Evolutionary conservation across 2,329 filamentous ascomycete species (phyloP).

Genomic region (Fusarium solani-melongenae): DNA sequence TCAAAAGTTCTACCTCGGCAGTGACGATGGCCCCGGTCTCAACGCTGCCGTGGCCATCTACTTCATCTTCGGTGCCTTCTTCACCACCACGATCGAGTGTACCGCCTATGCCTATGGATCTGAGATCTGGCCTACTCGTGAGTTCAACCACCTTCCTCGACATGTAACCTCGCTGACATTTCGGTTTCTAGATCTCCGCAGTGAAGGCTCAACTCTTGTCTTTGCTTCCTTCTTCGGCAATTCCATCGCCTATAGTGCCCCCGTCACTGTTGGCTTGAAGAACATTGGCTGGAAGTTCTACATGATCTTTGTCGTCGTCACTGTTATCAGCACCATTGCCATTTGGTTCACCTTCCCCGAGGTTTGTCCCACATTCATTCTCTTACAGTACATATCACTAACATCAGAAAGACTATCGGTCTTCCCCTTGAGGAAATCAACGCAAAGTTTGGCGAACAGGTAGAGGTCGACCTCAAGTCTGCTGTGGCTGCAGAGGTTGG

Average conservation of each 20-base stretch:
- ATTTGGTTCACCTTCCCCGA: conserved; percentile 40
- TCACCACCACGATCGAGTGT: conserved; percentile 17
- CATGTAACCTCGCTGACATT: not conserved
- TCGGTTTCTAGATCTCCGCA: not conserved
- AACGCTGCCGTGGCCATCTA: conserved; percentile 28
- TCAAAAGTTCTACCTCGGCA: conserved; percentile 24
- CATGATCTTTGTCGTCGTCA: conserved; percentile 39
- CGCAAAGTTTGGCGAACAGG: conserved; percentile 26
- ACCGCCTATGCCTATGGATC: conserved; percentile 29
- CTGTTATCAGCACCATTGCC: conserved; percentile 36
- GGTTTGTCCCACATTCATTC: not conserved
- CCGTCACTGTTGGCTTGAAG: conserved; percentile 27
- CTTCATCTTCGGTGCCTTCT: conserved; percentile 24
- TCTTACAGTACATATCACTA: not conserved
- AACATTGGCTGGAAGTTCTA: conserved; percentile 38
- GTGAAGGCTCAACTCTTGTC: not conserved
- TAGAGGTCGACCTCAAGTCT: conserved; percentile 27
- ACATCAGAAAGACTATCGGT: not conserved
- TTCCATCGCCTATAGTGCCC: conserved; percentile 28
- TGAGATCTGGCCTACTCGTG: conserved; percentile 33
- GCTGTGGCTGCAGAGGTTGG: conserved; percentile 12
- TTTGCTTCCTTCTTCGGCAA: not conserved
- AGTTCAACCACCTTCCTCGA: not conserved
- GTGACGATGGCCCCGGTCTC: conserved; percentile 10
- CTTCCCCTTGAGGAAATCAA: conserved; percentile 31